These are phyloP conservation scores for Wickerhamomyces mucosus DNA, from an alignment of 805 yeast genomes.

Conservation along the genomic window DNA sequence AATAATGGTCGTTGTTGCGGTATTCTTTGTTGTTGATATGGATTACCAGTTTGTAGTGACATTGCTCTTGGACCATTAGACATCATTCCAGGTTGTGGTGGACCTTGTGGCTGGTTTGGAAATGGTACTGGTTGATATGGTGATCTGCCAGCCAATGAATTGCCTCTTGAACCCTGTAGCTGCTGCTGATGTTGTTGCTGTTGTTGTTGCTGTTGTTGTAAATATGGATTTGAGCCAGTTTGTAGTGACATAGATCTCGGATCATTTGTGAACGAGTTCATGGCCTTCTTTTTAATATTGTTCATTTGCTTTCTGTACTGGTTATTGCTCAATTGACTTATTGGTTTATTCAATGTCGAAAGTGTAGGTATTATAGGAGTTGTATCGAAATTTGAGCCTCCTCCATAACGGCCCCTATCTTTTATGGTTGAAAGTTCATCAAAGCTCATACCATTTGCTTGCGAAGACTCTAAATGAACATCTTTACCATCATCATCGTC, in stretches of 20 bases:
- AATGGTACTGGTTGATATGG: not conserved
- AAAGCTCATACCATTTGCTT: conserved; percentile 40
- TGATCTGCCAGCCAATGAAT: conserved; percentile 8
- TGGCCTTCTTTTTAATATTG: conserved; percentile 53
- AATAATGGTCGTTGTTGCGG: conserved; percentile 1
- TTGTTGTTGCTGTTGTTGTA: conserved; percentile 19
- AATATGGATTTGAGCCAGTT: conserved; percentile 16
- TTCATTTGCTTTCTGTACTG: conserved; percentile 66
- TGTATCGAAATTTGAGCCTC: conserved; percentile 39
- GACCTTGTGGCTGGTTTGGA: not conserved
- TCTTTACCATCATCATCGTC: conserved; percentile 31
- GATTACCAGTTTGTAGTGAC: not conserved
- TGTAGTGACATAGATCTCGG: conserved; percentile 40
- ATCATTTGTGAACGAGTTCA: conserved; percentile 27
- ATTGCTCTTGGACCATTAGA: not conserved
- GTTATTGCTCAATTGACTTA: conserved; percentile 42
- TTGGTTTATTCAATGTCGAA: conserved; percentile 26
- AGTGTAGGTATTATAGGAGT: conserved; percentile 72
- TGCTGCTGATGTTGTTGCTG: conserved; percentile 30
- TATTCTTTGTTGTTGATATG: conserved; percentile 1
- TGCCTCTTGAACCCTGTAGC: conserved; percentile 9
- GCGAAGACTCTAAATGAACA: conserved; percentile 20
- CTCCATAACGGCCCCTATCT: conserved; percentile 60
- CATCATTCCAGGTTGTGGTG: conserved; percentile 3
- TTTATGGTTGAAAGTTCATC: conserved; percentile 55